phyloP scores from a whole-genome alignment of 345 rosid species.

The Excoecaria agallocha region DNA sequence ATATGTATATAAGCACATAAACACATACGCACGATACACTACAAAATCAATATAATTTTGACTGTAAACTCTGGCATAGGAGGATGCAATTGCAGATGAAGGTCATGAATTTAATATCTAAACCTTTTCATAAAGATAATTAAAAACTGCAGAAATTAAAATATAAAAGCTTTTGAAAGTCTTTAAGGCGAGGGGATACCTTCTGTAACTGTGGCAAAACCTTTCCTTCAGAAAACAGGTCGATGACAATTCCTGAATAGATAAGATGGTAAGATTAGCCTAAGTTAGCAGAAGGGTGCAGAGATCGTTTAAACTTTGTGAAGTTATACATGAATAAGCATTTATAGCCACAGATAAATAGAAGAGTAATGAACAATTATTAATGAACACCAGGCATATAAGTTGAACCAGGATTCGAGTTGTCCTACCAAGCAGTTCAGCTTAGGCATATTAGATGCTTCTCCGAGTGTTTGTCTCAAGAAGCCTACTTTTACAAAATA shows the following conservation, averaged over 20 bases:
- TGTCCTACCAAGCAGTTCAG: not conserved
- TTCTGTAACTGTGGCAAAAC: conserved; percentile 64
- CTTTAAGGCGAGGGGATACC: conserved; percentile 33
- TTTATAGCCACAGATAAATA: not conserved
- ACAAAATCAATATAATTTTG: not conserved
- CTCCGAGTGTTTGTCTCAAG: not conserved
- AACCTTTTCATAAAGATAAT: not conserved
- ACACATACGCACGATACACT: not conserved
- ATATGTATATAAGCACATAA: not conserved
- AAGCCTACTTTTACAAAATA: not conserved
- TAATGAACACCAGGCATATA: not conserved
- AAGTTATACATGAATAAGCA: not conserved
- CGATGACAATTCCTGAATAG: conserved; percentile 60
- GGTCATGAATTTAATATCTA: not conserved
- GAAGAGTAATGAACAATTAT: not conserved
- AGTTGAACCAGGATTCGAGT: not conserved
- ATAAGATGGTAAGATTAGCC: conserved; percentile 9
- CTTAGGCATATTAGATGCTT: not conserved
- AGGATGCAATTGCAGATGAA: not conserved
- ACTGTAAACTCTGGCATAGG: not conserved
- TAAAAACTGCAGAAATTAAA: not conserved
- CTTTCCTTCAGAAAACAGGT: conserved; percentile 70
- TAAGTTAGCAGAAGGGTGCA: conserved; percentile 20
- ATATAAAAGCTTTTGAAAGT: not conserved
- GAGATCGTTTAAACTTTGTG: not conserved